Evolutionary conservation across 306 rosid species (phyloP), one percentile per base, ranked within the genome.

Genomic region (Adenanthera pavonina): DNA sequence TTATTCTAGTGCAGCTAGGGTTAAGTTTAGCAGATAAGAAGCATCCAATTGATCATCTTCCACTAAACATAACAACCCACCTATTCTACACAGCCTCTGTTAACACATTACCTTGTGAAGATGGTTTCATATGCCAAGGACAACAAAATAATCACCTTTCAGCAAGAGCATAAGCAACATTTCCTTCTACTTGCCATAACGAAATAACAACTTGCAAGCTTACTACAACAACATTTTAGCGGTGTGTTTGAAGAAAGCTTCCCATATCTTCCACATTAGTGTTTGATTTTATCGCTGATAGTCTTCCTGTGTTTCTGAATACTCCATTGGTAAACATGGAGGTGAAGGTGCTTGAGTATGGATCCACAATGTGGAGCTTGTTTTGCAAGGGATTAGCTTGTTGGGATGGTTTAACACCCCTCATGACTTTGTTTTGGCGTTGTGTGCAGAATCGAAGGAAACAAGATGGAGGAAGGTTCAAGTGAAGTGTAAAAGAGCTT

Each of bases 281-380:
- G 12, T 90, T 76, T 68, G 75, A 90, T 78, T 90, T 81, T 65
- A 90, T 92, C 0, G 87, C 47, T n/a, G 69, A 80, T 2, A 74
- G 40, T 25, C 6, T 65, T 8, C 68, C 84, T 44, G 9, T 1
- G 48, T 44, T 44, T 44, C 10, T 44, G 48, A 44, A 44, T 44
- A 44, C 48, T 44, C 48, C 10, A 44, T 44, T 8, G 10, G 48
- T 44, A 44, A 25, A 25, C 30, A 25, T 25, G 30, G 30, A 25
- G 30, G 30, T 25, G 30, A 25, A 25, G 30, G 30, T 25, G 30
- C 30, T 25, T 25, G 30, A 25, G 30, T 25, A 25, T 25, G 30
- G 30, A 1, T 25, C 30, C 9, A 8, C 7, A 44, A 7, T 2
- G 52, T 48, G 15, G 52, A 48, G 52, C 52, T 48, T 48, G 15